Conservation (phyloP, 768 basidiomycete species). For the Termitomyces sp. region DNA sequence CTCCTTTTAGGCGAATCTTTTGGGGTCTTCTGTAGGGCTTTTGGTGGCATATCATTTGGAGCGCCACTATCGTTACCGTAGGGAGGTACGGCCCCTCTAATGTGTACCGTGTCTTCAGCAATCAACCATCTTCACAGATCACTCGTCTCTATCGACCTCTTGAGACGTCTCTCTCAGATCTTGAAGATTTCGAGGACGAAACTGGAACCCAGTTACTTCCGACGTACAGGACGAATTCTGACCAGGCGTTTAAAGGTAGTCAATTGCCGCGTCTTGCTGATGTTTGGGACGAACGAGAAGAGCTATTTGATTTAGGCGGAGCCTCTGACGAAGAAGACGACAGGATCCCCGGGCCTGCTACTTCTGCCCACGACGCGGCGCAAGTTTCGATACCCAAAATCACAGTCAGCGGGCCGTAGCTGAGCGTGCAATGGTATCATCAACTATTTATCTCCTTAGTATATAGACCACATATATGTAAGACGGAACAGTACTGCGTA, state of each 20-base stretch:
- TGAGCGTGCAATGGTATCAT: slow-evolving; percentile 4
- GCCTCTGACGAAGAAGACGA: slow-evolving; percentile 54
- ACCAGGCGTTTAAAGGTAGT: slow-evolving; percentile 22
- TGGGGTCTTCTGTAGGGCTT: slow-evolving; percentile 68
- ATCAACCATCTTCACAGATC: slow-evolving; percentile 39
- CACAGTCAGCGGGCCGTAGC: slow-evolving; percentile 9
- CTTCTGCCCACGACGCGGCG: not conserved
- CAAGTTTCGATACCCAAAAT: slow-evolving; percentile 18
- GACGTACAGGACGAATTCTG: slow-evolving; percentile 26
- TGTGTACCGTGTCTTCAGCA: not conserved
- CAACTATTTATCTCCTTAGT: slow-evolving; percentile 7
- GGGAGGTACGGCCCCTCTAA: slow-evolving; percentile 46
- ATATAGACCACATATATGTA: slow-evolving; percentile 4
- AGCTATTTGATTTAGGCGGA: slow-evolving; percentile 62
- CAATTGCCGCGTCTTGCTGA: slow-evolving; percentile 39
- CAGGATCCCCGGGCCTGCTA: slow-evolving; percentile 8
- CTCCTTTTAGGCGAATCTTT: slow-evolving; percentile 60
- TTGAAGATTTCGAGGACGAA: slow-evolving; percentile 46
- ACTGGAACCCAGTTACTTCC: slow-evolving; percentile 55
- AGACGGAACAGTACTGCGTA: not conserved
- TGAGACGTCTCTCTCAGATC: slow-evolving; percentile 43
- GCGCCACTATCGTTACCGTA: slow-evolving; percentile 68
- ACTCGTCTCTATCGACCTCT: slow-evolving; percentile 74
- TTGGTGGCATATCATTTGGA: slow-evolving; percentile 64
- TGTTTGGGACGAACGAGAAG: slow-evolving; percentile 78